Conservation (phyloP, 176 grass and related monocot species). For the Eleusine indica region DNA sequence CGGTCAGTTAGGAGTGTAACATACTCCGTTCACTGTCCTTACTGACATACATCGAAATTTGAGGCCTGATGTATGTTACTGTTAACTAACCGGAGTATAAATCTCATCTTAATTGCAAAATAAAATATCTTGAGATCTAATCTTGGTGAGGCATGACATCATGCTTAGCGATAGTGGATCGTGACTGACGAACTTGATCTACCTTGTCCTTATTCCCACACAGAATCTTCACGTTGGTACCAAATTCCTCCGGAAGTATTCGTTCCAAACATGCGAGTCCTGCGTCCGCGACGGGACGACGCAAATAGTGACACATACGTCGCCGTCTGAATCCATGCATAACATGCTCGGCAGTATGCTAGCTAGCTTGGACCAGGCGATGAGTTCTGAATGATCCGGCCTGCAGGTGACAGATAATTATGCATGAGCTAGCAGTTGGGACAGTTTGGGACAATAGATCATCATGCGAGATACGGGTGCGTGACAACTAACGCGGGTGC, state of each 20-base stretch:
- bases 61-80: not conserved
- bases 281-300: not conserved
- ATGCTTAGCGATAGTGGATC: not conserved
- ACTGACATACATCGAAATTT: not conserved
- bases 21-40: not conserved
- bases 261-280: not conserved
- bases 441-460: conserved; percentile 35
- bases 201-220: not conserved
- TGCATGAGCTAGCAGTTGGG: conserved; percentile 41
- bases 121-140: conserved; percentile 18
- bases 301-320: not conserved
- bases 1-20: not conserved
- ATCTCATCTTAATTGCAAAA: not conserved
- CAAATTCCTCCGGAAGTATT: not conserved
- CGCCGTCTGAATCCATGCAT: not conserved
- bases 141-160: conserved; percentile 8
- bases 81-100: not conserved
- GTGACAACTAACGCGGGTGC: conserved; percentile 19
- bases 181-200: not conserved
- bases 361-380: conserved; percentile 4
- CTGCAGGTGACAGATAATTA: conserved; percentile 30
- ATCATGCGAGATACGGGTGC: conserved; percentile 1
- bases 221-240: not conserved
- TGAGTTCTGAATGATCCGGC: conserved; percentile 10
- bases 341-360: not conserved